Percentiles rank a stretch among this genome's conserved stretches.
phyloP scores from a whole-genome alignment of 2,329 filamentous ascomycete species.

The Sporothrix pallida region DNA sequence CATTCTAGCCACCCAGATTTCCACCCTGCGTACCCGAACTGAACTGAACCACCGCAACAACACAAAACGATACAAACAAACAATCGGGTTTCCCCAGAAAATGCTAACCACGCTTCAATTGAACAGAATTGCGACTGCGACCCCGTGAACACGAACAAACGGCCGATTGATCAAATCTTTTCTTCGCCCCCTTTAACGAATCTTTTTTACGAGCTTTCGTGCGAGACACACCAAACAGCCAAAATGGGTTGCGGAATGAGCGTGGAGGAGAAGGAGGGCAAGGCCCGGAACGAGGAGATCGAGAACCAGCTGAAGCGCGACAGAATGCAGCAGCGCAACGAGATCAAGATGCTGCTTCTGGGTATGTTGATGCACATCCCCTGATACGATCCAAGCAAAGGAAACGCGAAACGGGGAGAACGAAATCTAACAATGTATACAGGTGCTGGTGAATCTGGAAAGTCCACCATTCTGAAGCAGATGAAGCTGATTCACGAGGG shows the following conservation, averaged over 20 bases:
- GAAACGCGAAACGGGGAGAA: not conserved
- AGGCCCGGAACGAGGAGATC: conserved; percentile 99
- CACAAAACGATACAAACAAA: not conserved
- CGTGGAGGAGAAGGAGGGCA: conserved; percentile 99
- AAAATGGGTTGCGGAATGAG: conserved; percentile 99
- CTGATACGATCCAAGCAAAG: not conserved
- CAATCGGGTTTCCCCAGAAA: not conserved
- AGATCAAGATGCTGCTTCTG: conserved; percentile 99
- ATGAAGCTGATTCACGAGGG: conserved; percentile 99
- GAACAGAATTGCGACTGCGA: conserved; percentile 1
- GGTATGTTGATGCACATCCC: conserved; percentile 63
- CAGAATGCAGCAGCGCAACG: conserved; percentile 98
- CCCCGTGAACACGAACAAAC: not conserved
- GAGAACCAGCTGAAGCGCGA: conserved; percentile 99
- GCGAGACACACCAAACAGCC: conserved; percentile 48
- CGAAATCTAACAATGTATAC: conserved; percentile 32
- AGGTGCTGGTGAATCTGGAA: conserved; percentile 98
- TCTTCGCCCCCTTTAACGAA: not conserved
- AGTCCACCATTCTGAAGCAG: conserved; percentile 93
- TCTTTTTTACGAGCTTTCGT: conserved; percentile 7
- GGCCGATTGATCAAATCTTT: not conserved
- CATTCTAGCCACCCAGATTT: not conserved
- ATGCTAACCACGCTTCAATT: conserved; percentile 17
- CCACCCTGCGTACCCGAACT: not conserved
- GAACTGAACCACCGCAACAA: too few relatives aligned